Evolutionary conservation across 2,329 filamentous ascomycete species (phyloP), one percentile per base, ranked within the genome.

Genomic region (Cladosporium sp.): DNA sequence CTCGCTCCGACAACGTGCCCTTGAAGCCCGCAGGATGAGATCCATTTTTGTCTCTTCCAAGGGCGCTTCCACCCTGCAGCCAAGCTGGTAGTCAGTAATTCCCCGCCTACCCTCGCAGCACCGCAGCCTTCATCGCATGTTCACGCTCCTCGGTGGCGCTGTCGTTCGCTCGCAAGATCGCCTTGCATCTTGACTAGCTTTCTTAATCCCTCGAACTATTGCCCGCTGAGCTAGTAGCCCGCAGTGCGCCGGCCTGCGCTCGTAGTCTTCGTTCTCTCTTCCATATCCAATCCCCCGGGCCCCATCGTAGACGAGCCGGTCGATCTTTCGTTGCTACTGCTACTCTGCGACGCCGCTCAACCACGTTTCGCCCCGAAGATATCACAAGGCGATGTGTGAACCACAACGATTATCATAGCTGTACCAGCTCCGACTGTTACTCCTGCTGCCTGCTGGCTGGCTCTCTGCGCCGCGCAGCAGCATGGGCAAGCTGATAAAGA

Each of bases 401-500:
- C 16, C 38, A 43, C 31, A 28, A 43, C 40, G 48, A 9, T 19
- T 18, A 16, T 38, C 41, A 50, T 50, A 50, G 48, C 40, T 50
- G 48, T 37, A 11, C 16, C 31, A 43, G 48, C 48, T 50, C 38
- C 38, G 28, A 42, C 38, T n/a, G 31, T 37, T 43, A 16, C 35
- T 41, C 40, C 35, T 7, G 48, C 48, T 49, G 44, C 41, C 32
- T 18, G 16, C 32, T 18, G 33, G 37, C 31, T 22, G 41, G 14
- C 16, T 37, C 35, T 18, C 35, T 37, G 46, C 54, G 44, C 46
- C 40, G 54, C 45, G 40, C 57, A 72, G 59, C 60, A 52, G 43
- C 48, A 98, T 98, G 93, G 93, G 93, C 72, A 93, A 86, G 74
- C 84, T 98, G 68, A 97, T 98, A 77, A 98, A 98, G 81, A 97